phyloP scores from a whole-genome alignment of 2,329 filamentous ascomycete species.

The Chaetothyriales sp. region DNA sequence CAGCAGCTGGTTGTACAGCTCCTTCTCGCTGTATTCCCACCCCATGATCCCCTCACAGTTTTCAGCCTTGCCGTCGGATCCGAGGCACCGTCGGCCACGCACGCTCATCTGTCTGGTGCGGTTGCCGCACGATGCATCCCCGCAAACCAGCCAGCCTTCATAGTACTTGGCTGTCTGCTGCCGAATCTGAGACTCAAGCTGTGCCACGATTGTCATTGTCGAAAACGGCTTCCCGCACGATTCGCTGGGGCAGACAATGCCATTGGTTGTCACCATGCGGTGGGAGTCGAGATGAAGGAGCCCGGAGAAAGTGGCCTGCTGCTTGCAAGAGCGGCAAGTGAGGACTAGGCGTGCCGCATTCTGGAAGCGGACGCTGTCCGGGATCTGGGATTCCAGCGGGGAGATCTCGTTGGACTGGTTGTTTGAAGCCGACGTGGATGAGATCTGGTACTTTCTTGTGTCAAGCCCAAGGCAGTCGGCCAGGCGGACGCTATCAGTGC shows the following conservation, averaged over 20 bases:
- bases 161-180: conserved; percentile 71
- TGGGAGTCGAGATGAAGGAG: conserved; percentile 26
- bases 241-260: conserved; percentile 52
- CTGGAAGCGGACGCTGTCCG: conserved; percentile 77
- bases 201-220: conserved; percentile 63
- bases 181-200: conserved; percentile 74
- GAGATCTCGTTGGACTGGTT: conserved; percentile 57
- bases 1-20: conserved; percentile 84
- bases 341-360: conserved; percentile 62
- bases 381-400: conserved; percentile 85
- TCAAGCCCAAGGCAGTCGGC: conserved; percentile 91
- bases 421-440: conserved; percentile 38
- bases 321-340: conserved; percentile 67
- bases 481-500: conserved; percentile 76
- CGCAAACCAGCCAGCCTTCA: conserved; percentile 78
- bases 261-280: conserved; percentile 38
- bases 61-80: conserved; percentile 66
- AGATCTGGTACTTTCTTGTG: conserved; percentile 68
- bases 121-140: conserved; percentile 72
- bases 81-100: conserved; percentile 78
- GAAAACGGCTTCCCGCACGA: conserved; percentile 51
- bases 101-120: conserved; percentile 86
- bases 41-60: conserved; percentile 78
- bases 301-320: conserved; percentile 59
- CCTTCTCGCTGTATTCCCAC: conserved; percentile 76